phyloP scores from a whole-genome alignment of 805 yeast species.

The baker's yeast (Saccharomyces cerevisiae) region DNA sequence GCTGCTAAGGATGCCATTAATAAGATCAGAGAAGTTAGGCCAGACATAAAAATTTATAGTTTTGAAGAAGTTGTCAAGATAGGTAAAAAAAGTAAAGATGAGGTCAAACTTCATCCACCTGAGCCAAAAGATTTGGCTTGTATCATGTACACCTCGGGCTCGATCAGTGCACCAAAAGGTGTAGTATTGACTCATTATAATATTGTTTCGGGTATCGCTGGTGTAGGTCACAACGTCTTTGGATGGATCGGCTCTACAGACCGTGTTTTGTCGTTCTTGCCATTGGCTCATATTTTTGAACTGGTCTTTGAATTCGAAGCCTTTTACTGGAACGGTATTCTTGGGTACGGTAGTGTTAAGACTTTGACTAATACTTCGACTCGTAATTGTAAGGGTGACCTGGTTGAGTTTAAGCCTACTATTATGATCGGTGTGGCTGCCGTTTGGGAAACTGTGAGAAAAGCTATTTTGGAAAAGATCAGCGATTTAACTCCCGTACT shows the following conservation, averaged over 20 bases:
- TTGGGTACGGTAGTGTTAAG: slow-evolving; percentile 90
- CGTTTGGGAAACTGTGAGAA: slow-evolving; percentile 92
- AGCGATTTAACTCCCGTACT: slow-evolving; percentile 52
- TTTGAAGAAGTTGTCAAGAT: slow-evolving; percentile 55
- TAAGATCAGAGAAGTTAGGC: slow-evolving; percentile 57
- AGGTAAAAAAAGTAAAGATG: slow-evolving; percentile 46
- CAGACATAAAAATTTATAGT: slow-evolving; percentile 62
- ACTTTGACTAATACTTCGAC: slow-evolving; percentile 77
- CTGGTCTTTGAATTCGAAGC: slow-evolving; percentile 71
- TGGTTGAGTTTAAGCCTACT: slow-evolving; percentile 81
- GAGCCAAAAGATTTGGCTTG: slow-evolving; percentile 46
- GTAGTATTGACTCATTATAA: slow-evolving; percentile 56
- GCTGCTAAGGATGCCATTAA: slow-evolving; percentile 50
- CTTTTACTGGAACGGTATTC: slow-evolving; percentile 80
- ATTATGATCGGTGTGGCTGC: slow-evolving; percentile 99
- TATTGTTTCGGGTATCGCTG: slow-evolving; percentile 78
- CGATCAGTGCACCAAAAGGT: slow-evolving; percentile 75
- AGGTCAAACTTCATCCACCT: slow-evolving; percentile 37
- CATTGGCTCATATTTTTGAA: slow-evolving; percentile 94
- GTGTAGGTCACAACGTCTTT: slow-evolving; percentile 59
- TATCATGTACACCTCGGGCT: slow-evolving; percentile 66
- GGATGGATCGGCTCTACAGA: slow-evolving; percentile 50
- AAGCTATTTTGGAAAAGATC: slow-evolving; percentile 78
- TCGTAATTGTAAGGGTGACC: slow-evolving; percentile 81
- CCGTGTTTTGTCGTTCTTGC: slow-evolving; percentile 78